Base-by-base conservation (phyloP, 257 asterid species). In the Plantago major region DNA sequence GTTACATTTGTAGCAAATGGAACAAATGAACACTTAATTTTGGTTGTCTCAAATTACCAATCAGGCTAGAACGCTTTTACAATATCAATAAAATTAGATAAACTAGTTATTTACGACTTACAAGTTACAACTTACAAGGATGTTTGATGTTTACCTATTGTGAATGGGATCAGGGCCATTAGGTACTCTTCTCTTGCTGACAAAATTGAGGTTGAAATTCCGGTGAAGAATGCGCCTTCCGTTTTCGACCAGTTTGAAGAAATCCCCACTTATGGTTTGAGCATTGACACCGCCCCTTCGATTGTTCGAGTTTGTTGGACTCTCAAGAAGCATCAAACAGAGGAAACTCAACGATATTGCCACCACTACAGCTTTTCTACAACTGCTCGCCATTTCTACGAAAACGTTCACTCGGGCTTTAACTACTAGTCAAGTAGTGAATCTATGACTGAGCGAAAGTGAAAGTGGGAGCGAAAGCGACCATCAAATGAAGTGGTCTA, bases 181-280 rank as follows among this genome's bases (percentile, higher is more conserved):
- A n/a, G 95, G 95, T 1, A 90, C 87, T 80, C 84, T 78, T 70
- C 88, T 81, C 78, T 75, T 81, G 82, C 83, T 84, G 60, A 81
- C 85, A 62, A 52, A 73, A 53, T 47, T 68, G 65, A 78, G 72
- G 46, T 65, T 60, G 60, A 64, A 71, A 47, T 46, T 16, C 60
- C 62, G 69, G 54, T 55, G 85, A 67, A 71, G 62, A 19, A 66
- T 60, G 10, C n/a, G 70, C 59, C 61, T 76, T 42, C 67, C 74
- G 40, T 33, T 53, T 51, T 49, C 74, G 18, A 66, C 51, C 9
- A 69, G 55, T 60, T 70, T 55, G 73, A 66, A 66, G 60, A 68
- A 45, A 47, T 67, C 43, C 13, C 59, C 64, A 45, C 60, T 68
- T 69, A 22, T 28, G 37, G 66, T 40, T 14, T 81, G 62, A 43